Evolutionary conservation across 805 yeast genomes (phyloP), one percentile per base, ranked within the genome.

Genomic region (Dipodascus geniculatus): DNA sequence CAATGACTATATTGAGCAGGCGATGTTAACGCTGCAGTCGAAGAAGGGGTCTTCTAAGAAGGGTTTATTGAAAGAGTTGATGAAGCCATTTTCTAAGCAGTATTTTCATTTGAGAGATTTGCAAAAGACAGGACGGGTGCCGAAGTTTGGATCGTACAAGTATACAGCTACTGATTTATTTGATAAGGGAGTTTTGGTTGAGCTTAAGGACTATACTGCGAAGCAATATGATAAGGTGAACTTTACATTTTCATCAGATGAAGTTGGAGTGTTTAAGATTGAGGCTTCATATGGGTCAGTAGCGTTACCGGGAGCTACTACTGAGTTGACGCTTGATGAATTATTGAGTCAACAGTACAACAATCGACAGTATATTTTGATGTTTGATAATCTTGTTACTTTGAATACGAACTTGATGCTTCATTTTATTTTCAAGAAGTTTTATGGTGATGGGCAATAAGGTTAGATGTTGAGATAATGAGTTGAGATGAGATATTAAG

Each of bases 331-430:
- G 0, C 73, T 91, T 54, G 93, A 87, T 61, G 82, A 84, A 23
- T 68, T 91, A 49, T 72, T 91, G 57, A 79, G 78, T 48, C 73
- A 77, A 51, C 96, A 90, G 67, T 87, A 85, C 58, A 89, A 86
- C 58, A 79, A 79, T 58, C 74, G 75, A 51, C 68, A 72, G 44
- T 68, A 68, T 16, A 71, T 87, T 61, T 69, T 74, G 2, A 59
- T 85, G 57, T 85, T 88, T 63, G 82, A 82, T 54, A 85, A 82
- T 0, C 77, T 77, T 75, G 89, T 81, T 3, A 72, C 73, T 22
- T 80, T 90, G 58, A 82, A 84, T 64, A 82, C 95, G 2, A 78
- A 83, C 55, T 74, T 80, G 52, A 70, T 88, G 60, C 74, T 85
- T 20, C 78, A 80, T 16, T 79, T 90, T 56, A 78, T 90, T 22